Evolutionary conservation across 352 stramenopile species (phyloP), one percentile per base, ranked within the genome.

Genomic region (Globisporangium middletonii): DNA sequence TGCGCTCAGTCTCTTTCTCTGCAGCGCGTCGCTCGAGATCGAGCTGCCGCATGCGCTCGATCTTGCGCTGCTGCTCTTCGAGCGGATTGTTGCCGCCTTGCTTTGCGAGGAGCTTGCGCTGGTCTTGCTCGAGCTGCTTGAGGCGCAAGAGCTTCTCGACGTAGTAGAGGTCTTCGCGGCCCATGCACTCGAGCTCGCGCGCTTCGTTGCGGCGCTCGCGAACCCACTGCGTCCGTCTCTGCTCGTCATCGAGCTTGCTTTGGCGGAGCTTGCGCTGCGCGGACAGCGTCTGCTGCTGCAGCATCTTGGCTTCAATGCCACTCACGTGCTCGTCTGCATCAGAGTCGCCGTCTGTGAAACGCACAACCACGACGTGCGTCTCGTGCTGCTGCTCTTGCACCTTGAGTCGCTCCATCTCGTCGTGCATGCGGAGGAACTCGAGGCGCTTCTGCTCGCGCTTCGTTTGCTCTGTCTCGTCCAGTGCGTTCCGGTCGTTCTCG

Each of bases 141-240:
- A 48, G 62, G 12, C 64, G 60, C 37, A 81, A 44, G 7, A 87
- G 74, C 12, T 69, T 73, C 30, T 79, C 62, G 5, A 72, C 73
- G 23, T 84, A 88, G 43, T 78, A 88, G 3, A 73, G 23, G 50
- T 89, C 79, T 45, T 89, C 79, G 41, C 61, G 64, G 38, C 50
- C 54, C 77, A 89, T 84, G 38, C 53, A 59, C 27, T 72, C 62
- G 18, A 68, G 49, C 48, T 88, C 78, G 2, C 63, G 53, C 15
- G 27, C 50, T 59, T 80, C 67, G 23, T 55, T 62, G 19, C 62
- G 65, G 55, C 65, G 57, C 11, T 71, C 48, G 19, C 59, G 64
- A 35, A 80, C 42, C 18, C 62, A 50, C n/a, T 68, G 44, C 27
- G 75, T 35, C 1, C 75, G 71, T 16, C 60, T 48, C 15, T 53